These are phyloP conservation scores for Hermanozyma aechmeae DNA, from an alignment of 805 yeast genomes.

Conservation along the genomic window DNA sequence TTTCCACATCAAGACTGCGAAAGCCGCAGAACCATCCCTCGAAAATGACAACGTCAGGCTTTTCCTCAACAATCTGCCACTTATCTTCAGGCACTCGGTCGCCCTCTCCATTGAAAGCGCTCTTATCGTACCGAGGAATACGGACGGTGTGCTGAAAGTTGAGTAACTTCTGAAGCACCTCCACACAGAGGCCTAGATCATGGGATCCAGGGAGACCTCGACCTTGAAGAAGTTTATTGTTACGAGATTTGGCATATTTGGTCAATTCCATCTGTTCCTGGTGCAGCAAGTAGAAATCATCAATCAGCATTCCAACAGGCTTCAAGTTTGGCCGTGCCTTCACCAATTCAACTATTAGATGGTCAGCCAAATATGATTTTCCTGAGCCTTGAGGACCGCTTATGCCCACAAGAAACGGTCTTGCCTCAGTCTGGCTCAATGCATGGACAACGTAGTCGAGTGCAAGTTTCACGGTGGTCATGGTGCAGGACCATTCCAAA, in stretches of 20 bases:
- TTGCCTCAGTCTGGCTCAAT: conserved; percentile 1
- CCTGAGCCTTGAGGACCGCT: conserved; percentile 81
- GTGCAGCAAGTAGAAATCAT: conserved; percentile 74
- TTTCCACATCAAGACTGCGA: conserved; percentile 16
- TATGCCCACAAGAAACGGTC: conserved; percentile 45
- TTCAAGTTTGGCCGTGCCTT: conserved; percentile 24
- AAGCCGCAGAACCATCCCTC: conserved; percentile 97
- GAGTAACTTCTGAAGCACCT: conserved; percentile 25
- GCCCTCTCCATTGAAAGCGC: conserved; percentile 63
- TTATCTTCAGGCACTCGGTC: conserved; percentile 44
- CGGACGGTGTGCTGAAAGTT: conserved; percentile 14
- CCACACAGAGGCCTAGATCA: conserved; percentile 43
- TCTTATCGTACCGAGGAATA: conserved; percentile 72
- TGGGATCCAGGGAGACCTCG: conserved; percentile 95
- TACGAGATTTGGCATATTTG: conserved; percentile 6
- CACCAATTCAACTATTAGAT: conserved; percentile 26
- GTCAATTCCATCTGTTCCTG: conserved; percentile 46
- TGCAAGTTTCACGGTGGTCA: conserved; percentile 1
- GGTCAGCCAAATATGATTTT: conserved; percentile 47
- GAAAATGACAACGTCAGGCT: conserved; percentile 59
- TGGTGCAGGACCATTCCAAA: background rate
- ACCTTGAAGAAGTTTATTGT: conserved; percentile 56
- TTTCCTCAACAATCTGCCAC: conserved; percentile 27
- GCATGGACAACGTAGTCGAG: conserved; percentile 4
- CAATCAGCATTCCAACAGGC: conserved; percentile 58